These are phyloP conservation scores for Coniferiporia sulphurascens DNA, from an alignment of 1,284 basidiomycete species.

Conservation along the genomic window DNA sequence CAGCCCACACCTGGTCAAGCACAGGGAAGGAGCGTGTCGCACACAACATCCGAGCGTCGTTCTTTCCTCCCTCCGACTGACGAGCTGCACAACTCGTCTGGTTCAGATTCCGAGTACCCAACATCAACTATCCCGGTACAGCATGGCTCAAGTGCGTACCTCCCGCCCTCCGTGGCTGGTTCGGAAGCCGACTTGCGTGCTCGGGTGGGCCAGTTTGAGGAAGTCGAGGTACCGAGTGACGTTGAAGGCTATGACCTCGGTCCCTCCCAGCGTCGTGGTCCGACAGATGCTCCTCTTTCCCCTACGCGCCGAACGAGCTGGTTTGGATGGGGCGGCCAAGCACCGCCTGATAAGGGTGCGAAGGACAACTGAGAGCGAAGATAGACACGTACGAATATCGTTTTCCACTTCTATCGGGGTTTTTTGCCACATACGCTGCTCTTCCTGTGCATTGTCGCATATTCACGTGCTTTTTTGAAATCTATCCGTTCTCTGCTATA, in stretches of 20 bases:
- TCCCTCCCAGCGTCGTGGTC: constrained; percentile 6
- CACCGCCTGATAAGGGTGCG: constrained; percentile 14
- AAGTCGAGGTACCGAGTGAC: constrained; percentile 62
- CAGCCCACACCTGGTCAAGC: constrained; percentile 20
- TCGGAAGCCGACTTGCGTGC: constrained; percentile 41
- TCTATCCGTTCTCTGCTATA: background rate
- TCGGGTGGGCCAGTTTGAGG: constrained; percentile 48
- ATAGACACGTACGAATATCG: background rate
- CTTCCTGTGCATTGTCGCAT: background rate
- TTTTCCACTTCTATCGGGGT: background rate
- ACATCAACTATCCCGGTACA: constrained; percentile 32
- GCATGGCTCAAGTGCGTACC: constrained; percentile 24
- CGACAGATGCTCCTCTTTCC: constrained; percentile 16
- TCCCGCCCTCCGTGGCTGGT: constrained; percentile 29
- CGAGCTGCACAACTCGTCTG: constrained; percentile 23
- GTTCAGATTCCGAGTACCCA: constrained; percentile 21
- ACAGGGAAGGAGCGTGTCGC: constrained; percentile 21
- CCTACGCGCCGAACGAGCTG: constrained; percentile 30
- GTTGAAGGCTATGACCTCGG: constrained; percentile 51
- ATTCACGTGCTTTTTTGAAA: background rate
- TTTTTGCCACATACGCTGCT: background rate
- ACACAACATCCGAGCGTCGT: constrained; percentile 41
- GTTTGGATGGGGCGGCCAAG: constrained; percentile 36
- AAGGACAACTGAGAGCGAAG: constrained; percentile 23
- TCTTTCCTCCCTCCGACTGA: constrained; percentile 37